Conservation (phyloP, 805 yeast species). For the Tetrapisispora arboricola region DNA sequence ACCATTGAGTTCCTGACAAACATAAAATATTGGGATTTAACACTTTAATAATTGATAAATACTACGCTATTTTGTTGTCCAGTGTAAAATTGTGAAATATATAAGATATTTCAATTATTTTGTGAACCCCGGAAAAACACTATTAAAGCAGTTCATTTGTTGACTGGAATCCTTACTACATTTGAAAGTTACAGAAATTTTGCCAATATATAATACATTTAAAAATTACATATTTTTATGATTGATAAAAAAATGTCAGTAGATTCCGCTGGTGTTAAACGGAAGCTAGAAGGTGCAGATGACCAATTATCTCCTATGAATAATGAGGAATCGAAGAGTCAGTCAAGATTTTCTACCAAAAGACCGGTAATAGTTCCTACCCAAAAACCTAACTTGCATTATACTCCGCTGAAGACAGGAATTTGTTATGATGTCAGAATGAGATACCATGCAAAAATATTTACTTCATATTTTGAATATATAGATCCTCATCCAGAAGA, state of each 20-base stretch:
- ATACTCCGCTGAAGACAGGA: slow-evolving; percentile 78
- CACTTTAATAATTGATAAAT: too few relatives aligned
- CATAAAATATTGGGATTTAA: too few relatives aligned
- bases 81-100: too few relatives aligned
- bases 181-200: too few relatives aligned
- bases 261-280: background rate
- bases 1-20: too few relatives aligned
- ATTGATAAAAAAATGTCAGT: background rate
- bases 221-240: too few relatives aligned
- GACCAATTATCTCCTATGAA: background rate
- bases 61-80: too few relatives aligned
- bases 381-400: slow-evolving; percentile 50
- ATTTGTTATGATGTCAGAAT: slow-evolving; percentile 91
- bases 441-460: slow-evolving; percentile 94
- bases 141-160: too few relatives aligned
- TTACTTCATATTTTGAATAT: slow-evolving; percentile 84
- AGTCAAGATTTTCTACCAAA: background rate
- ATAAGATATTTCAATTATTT: too few relatives aligned
- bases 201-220: too few relatives aligned
- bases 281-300: background rate
- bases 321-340: background rate
- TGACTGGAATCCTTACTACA: too few relatives aligned
- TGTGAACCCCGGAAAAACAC: too few relatives aligned
- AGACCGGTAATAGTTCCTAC: slow-evolving; percentile 3
- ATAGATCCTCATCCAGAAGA: slow-evolving; percentile 99